Percentiles rank a stretch among this genome's conserved stretches.
Conservation (phyloP, 2,329 filamentous ascomycete species). For the Cordyceps javanica region DNA sequence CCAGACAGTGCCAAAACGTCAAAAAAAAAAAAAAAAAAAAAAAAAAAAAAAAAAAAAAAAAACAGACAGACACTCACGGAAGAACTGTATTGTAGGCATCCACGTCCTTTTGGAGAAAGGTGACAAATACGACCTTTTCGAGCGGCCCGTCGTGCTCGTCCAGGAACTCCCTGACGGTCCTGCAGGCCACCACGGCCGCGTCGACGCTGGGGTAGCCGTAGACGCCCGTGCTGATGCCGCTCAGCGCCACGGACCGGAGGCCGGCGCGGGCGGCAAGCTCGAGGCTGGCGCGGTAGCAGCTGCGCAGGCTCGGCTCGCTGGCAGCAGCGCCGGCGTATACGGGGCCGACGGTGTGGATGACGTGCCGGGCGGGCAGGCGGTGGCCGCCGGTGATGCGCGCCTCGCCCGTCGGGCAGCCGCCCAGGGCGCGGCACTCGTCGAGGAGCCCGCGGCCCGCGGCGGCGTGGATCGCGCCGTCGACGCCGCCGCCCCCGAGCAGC, state of each 20-base stretch:
- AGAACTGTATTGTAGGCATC: slow-evolving; percentile 62
- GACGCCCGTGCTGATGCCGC: slow-evolving; percentile 78
- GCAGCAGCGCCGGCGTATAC: slow-evolving; percentile 50
- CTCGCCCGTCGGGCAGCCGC: slow-evolving; percentile 68
- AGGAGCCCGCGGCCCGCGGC: slow-evolving; percentile 67
- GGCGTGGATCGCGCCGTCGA: slow-evolving; percentile 80
- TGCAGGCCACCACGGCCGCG: slow-evolving; percentile 67
- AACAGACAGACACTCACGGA: no score
- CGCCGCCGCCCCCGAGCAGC: slow-evolving; percentile 82
- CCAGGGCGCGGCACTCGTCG: slow-evolving; percentile 63
- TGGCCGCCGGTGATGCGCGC: slow-evolving; percentile 81
- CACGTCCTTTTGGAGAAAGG: slow-evolving; percentile 73
- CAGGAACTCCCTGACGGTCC: slow-evolving; percentile 51
- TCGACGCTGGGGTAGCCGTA: slow-evolving; percentile 77
- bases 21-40: no score
- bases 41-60: no score
- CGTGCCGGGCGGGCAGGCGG: slow-evolving; percentile 64
- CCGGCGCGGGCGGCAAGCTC: slow-evolving; percentile 62
- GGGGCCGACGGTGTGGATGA: slow-evolving; percentile 91
- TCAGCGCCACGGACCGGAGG: slow-evolving; percentile 72
- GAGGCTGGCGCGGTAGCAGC: slow-evolving; percentile 67
- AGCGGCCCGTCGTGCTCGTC: slow-evolving; percentile 43
- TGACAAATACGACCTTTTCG: slow-evolving; percentile 76
- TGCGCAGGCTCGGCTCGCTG: slow-evolving; percentile 43
- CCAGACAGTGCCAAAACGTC: no score